A percentile compares a stretch with the other conserved stretches of the same genome.
Evolutionary conservation across 257 asterid species (phyloP).

Genomic region (Anisodus tanguticus): DNA sequence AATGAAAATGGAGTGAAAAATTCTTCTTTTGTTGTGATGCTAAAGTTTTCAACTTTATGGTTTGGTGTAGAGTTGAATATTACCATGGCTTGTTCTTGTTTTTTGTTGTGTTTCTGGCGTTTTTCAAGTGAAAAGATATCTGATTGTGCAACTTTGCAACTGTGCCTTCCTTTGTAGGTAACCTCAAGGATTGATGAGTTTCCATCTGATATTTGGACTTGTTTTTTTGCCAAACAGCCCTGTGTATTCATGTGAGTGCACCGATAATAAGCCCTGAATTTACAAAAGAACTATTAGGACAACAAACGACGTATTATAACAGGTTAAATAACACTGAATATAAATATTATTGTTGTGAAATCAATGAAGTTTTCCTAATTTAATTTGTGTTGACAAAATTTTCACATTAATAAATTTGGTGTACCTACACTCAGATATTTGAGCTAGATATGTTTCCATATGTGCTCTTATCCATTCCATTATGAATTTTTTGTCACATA

Average conservation of each 20-base stretch:
- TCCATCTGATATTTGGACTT: constrained; percentile 65
- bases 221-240: constrained; percentile 84
- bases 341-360: no score
- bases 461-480: no score
- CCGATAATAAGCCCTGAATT: constrained; percentile 74
- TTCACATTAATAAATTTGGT: background rate
- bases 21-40: constrained; percentile 30
- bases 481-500: background rate
- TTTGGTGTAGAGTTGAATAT: constrained; percentile 27
- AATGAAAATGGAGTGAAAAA: constrained; percentile 48
- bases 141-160: constrained; percentile 42
- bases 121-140: constrained; percentile 3
- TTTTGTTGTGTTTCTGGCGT: constrained; percentile 33
- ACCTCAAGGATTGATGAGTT: constrained; percentile 62
- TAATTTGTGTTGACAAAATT: background rate
- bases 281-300: background rate
- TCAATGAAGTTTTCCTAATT: background rate
- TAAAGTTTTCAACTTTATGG: constrained; percentile 42
- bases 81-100: constrained; percentile 20
- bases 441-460: background rate
- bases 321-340: background rate
- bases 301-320: background rate
- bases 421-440: no score
- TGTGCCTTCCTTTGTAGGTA: constrained; percentile 71
- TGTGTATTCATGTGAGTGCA: constrained; percentile 79